These are phyloP conservation scores for Fusarium sp. DNA, from an alignment of 2,329 filamentous ascomycete species.

Conservation along the genomic window DNA sequence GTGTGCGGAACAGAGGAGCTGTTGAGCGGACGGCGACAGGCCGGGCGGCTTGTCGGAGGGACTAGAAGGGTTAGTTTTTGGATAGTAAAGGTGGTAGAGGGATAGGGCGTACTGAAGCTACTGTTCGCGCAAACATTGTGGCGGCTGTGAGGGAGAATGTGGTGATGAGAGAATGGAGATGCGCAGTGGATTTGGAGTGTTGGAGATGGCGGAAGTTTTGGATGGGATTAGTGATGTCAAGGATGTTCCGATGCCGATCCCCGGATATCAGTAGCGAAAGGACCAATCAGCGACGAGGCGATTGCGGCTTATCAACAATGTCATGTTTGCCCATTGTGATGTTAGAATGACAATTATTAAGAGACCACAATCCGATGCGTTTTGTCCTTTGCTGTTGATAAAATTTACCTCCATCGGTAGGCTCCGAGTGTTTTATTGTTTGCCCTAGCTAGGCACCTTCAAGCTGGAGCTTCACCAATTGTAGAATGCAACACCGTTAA, in stretches of 20 bases:
- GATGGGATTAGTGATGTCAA: conserved; percentile 43
- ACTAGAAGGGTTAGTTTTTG: conserved; percentile 41
- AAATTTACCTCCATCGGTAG: not conserved
- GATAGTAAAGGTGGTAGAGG: not conserved
- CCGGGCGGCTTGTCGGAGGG: conserved; percentile 52
- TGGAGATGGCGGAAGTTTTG: conserved; percentile 30
- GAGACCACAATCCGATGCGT: not conserved
- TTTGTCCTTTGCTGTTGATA: not conserved
- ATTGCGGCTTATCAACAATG: conserved; percentile 21
- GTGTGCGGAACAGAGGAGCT: conserved; percentile 40
- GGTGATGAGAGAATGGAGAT: conserved; percentile 15
- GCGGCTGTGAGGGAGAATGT: conserved; percentile 18
- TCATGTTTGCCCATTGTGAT: not conserved
- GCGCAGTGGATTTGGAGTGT: conserved; percentile 8
- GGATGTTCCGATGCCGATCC: conserved; percentile 35
- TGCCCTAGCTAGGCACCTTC: not conserved
- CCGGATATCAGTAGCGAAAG: conserved; percentile 29
- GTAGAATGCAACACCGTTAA: not conserved
- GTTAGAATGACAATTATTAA: not conserved
- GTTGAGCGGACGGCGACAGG: conserved; percentile 46
- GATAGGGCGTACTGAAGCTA: conserved; percentile 33
- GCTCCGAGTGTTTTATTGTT: not conserved
- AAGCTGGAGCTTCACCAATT: not conserved
- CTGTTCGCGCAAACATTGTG: conserved; percentile 45
- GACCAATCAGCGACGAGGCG: conserved; percentile 36